Percentiles rank a stretch among this genome's conserved stretches.
Evolutionary conservation across 2,329 filamentous ascomycete genomes (phyloP).

Genomic region (Coniochaeta ligniaria): DNA sequence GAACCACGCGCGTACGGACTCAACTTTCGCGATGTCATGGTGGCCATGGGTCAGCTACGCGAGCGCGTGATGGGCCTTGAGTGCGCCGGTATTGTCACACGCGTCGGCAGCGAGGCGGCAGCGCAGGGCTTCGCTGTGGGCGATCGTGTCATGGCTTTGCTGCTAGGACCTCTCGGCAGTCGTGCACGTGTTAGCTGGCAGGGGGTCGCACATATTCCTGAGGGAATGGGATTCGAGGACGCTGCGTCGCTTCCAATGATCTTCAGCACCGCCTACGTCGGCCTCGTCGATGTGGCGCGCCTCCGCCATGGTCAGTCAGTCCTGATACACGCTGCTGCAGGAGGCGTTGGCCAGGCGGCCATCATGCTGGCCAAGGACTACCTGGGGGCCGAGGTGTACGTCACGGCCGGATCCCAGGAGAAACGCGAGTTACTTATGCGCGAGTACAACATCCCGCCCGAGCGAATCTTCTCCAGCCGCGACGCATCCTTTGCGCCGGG

Average conservation of each 20-base stretch:
- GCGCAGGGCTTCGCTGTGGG: too few species aligned
- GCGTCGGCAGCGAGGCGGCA: conserved; percentile 21
- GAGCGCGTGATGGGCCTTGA: conserved; percentile 16
- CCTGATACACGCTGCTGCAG: conserved; percentile 25
- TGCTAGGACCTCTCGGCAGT: too few species aligned
- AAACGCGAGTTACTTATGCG: conserved; percentile 25
- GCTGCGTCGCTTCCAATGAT: too few species aligned
- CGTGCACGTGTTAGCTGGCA: too few species aligned
- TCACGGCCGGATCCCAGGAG: conserved; percentile 22
- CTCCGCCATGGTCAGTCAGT: conserved; percentile 20
- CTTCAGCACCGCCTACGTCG: too few species aligned
- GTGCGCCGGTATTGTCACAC: conserved; percentile 20
- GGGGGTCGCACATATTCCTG: too few species aligned
- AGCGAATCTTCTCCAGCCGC: conserved; percentile 26
- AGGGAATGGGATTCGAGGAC: too few species aligned
- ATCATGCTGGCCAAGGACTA: conserved; percentile 20
- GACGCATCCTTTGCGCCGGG: conserved; percentile 22
- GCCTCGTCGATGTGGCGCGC: conserved; percentile 21
- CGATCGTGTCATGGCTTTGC: too few species aligned
- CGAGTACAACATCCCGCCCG: conserved; percentile 20
- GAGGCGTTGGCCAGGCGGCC: conserved; percentile 25
- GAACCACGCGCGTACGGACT: too few species aligned
- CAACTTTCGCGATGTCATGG: too few species aligned
- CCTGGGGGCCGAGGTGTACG: conserved; percentile 26
- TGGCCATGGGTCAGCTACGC: not conserved